Conservation (phyloP, 176 grass and related monocot species). For the Oryza nivara region DNA sequence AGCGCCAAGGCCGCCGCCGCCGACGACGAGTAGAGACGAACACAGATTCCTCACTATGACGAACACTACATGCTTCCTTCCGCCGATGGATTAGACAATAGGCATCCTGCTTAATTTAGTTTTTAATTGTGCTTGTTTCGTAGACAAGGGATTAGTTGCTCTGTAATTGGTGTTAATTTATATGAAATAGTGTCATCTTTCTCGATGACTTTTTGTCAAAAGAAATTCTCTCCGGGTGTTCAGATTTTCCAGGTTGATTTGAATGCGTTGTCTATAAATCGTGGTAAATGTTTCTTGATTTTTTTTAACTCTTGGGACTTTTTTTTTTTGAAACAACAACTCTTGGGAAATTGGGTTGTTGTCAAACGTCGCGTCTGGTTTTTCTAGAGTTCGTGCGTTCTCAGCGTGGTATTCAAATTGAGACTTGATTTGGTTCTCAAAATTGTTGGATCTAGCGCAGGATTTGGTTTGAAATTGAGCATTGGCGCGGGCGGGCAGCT, state of each 20-base stretch:
- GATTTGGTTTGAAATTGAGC: not conserved
- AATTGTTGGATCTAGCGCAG: not conserved
- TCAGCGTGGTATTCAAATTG: not conserved
- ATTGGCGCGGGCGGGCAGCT: too few relatives aligned
- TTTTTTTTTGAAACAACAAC: too few relatives aligned
- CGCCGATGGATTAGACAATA: slow-evolving; percentile 3
- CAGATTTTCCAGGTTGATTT: not conserved
- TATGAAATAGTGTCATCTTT: slow-evolving; percentile 6
- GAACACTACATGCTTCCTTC: too few relatives aligned
- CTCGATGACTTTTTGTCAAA: not conserved
- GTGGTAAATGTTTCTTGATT: too few relatives aligned
- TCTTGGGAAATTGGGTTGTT: too few relatives aligned
- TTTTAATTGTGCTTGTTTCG: not conserved
- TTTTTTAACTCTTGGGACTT: too few relatives aligned
- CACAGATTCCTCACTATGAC: too few relatives aligned
- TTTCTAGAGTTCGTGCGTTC: not conserved
- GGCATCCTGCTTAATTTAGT: not conserved
- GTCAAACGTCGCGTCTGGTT: not conserved
- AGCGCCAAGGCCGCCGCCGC: slow-evolving; percentile 71
- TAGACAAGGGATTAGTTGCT: slow-evolving; percentile 17
- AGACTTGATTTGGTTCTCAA: not conserved
- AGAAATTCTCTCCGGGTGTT: not conserved
- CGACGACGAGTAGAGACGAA: slow-evolving; percentile 47
- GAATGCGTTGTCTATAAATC: not conserved
- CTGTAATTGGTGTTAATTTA: slow-evolving; percentile 41